Evolutionary conservation across 2,329 filamentous ascomycete species (phyloP).

Genomic region (Aspergillus candidus): DNA sequence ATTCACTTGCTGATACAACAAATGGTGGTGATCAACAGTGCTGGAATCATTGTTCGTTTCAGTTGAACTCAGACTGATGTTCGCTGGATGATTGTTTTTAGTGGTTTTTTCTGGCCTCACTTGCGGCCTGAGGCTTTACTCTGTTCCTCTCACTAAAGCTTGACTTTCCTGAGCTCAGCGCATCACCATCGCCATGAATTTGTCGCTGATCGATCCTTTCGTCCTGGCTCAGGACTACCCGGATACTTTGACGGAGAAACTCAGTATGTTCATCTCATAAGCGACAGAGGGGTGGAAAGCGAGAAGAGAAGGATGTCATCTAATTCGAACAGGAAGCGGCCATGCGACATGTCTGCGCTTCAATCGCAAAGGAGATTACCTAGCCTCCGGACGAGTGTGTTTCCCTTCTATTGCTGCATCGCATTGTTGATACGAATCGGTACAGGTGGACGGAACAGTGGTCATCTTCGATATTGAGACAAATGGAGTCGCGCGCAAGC

Average conservation of each 20-base stretch:
- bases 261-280: conserved; percentile 51
- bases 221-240: conserved; percentile 77
- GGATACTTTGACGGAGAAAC: conserved; percentile 78
- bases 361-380: conserved; percentile 87
- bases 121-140: conserved; percentile 18
- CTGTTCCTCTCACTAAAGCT: not conserved
- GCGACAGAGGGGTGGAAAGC: too few relatives aligned
- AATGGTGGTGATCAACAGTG: too few relatives aligned
- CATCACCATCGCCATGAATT: conserved; percentile 51
- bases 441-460: conserved; percentile 73
- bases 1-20: too few relatives aligned
- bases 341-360: conserved; percentile 70
- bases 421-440: conserved; percentile 11
- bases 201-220: conserved; percentile 66
- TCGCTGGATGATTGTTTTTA: conserved; percentile 23
- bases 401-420: conserved; percentile 1
- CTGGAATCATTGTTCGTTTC: too few relatives aligned
- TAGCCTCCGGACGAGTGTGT: conserved; percentile 79
- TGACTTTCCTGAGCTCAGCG: not conserved
- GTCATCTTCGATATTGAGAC: conserved; percentile 97
- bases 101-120: conserved; percentile 18
- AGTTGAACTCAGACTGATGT: not conserved
- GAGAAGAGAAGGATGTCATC: too few relatives aligned
- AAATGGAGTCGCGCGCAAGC: conserved; percentile 89
- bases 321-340: conserved; percentile 45